Evolutionary conservation across 768 basidiomycete genomes (phyloP).

Genomic region (Amanita thiersii): DNA sequence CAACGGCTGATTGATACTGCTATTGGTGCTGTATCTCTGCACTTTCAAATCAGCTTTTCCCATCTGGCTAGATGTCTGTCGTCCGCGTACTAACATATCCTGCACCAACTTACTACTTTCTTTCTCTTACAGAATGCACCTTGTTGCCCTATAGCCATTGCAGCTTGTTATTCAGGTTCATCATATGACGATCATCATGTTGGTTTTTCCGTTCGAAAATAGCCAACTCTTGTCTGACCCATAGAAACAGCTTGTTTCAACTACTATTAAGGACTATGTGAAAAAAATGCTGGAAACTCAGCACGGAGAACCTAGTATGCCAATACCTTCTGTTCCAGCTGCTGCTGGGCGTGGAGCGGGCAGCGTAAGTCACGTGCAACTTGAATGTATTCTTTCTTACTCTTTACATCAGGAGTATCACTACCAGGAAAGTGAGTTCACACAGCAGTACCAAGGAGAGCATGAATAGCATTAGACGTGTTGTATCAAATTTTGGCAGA

Average conservation of each 20-base stretch:
- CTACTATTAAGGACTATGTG: conserved; percentile 61
- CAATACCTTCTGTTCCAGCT: conserved; percentile 15
- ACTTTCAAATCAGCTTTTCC: conserved; percentile 54
- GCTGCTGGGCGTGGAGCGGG: neutral
- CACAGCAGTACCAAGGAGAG: conserved; percentile 5
- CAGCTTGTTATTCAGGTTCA: conserved; percentile 75
- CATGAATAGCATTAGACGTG: neutral
- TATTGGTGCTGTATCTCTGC: conserved; percentile 4
- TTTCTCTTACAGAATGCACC: conserved; percentile 52
- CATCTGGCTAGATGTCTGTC: conserved; percentile 69
- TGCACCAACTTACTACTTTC: conserved; percentile 1
- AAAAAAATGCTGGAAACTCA: conserved; percentile 42
- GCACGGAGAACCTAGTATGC: conserved; percentile 25
- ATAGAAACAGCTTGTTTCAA: conserved; percentile 46
- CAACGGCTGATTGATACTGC: conserved; percentile 2
- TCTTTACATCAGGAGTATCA: conserved; percentile 5
- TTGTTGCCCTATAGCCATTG: conserved; percentile 77
- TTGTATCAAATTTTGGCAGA: neutral
- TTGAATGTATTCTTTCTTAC: neutral
- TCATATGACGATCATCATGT: conserved; percentile 77
- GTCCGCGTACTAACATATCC: conserved; percentile 2
- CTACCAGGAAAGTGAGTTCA: conserved; percentile 7
- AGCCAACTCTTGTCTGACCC: neutral
- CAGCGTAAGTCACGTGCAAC: neutral
- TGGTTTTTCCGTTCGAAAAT: conserved; percentile 16